Evolutionary conservation across 192 early-diverging fungal genomes (phyloP), one percentile per base, ranked within the genome.

Genomic region (Mortierella claussenii): DNA sequence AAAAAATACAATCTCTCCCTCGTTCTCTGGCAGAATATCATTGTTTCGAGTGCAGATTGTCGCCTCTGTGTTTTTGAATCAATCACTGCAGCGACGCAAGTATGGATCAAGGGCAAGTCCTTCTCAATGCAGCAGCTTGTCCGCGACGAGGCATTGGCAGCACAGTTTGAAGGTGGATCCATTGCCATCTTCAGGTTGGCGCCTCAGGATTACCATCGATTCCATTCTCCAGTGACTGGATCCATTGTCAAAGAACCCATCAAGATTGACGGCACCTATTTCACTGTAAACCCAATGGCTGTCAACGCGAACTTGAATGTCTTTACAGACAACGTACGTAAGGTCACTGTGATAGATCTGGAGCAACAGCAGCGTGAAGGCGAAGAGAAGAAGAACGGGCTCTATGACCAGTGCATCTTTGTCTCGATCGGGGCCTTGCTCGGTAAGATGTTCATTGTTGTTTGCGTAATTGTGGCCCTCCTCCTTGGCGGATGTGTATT

Each of bases 141-240:
- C 27, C 76, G 80, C 28, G 82, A 87, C 45, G 78, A 84, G 6
- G 65, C 33, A 1, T 66, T 87, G 36, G 85, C 85, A 5, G 34
- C 59, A 21, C 28, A 74, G 23, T 90, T 86, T 50, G 81, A 84
- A 21, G 88, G 83, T 34, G 90, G 89, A 0, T 69, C 85, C 0
- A 51, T 92, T 58, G 87, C 86, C 13, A 83, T 93, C 27, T 93
- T 90, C 52, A 80, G 92, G n/a, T 66, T 94, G 15, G 92, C 92
- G 0, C 92, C 92, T 36, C 92, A 94, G 79, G 91, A 94, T 59
- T 94, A 94, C 34, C 92, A 94, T 53, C 82, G 92, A n/a, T 90
- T 91, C 79, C 92, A 94, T 64, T 73, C 82, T 30, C 90, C 91
- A 18, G 86, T 81, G 2, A 57, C 81, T 32, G 88, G 91, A 9